Percentiles rank a stretch among this genome's conserved stretches.
Conservation (phyloP, 148 eudicot species). For the Fallopia convolvulus region DNA sequence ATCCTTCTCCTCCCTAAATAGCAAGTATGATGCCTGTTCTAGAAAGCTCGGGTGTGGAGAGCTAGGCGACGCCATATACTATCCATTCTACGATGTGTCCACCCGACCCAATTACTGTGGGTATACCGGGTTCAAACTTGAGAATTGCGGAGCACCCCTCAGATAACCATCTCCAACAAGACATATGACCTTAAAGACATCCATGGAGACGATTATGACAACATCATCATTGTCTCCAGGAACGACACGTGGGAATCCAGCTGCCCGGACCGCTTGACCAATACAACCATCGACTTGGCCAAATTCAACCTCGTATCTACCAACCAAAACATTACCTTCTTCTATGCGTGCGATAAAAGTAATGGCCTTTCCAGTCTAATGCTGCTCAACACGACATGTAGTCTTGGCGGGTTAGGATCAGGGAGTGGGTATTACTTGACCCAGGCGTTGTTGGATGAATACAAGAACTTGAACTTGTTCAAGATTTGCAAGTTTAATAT, state of each 20-base stretch:
- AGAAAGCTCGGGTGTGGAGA: background rate
- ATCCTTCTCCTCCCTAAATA: background rate
- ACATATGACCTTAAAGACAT: background rate
- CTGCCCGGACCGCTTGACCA: too few relatives aligned
- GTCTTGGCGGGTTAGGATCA: too few relatives aligned
- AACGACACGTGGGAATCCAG: too few relatives aligned
- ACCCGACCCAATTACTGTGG: background rate
- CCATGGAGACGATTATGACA: too few relatives aligned
- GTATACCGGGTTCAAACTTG: background rate
- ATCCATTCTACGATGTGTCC: background rate
- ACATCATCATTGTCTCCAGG: too few relatives aligned
- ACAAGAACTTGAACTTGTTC: too few relatives aligned
- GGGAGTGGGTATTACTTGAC: background rate
- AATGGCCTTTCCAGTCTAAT: background rate
- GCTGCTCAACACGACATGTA: too few relatives aligned
- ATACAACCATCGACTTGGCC: too few relatives aligned
- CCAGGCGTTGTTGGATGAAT: background rate
- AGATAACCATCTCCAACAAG: background rate
- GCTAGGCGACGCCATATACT: background rate
- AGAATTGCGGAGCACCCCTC: background rate
- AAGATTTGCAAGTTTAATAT: background rate
- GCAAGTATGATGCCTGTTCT: background rate
- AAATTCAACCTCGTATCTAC: background rate
- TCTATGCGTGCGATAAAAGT: background rate
- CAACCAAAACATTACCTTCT: conserved; percentile 2